Base-by-base conservation (phyloP, 495 filamentous ascomycete species). In the Penicillium arizonense region DNA sequence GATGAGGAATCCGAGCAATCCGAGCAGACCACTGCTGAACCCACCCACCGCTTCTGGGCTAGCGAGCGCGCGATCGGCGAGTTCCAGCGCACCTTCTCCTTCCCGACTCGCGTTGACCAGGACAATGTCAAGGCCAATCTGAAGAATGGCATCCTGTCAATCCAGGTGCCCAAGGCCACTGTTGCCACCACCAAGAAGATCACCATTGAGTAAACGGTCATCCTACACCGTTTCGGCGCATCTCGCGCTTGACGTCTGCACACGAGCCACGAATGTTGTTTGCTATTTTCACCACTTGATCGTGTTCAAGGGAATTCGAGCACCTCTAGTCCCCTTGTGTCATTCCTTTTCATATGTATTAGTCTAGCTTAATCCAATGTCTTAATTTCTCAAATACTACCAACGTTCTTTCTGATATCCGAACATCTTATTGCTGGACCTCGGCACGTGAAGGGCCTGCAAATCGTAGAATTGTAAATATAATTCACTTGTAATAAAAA, bases 51-150 rank as follows among this genome's bases (percentile, higher is more conserved):
- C 70, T 96, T 85, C 78, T 96, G 90, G 91, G 81, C 90, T 50
- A 80, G 77, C 44, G 93, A 97, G 79, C 89, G 93, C 68, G 84
- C 77, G 6, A 71, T 91, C 45, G 93, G 92, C 63, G 79, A 88
- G 56, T 98, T 97, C 82, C 78, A 82, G 46, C 85, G 92, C 60
- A 77, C 74, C 51, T 96, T 98, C 79, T 79, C 65, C 57, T 96
- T 98, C 82, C 86, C 91, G 0, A 67, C 62, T 20, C 79, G 81
- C 30, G 82, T 96, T 44, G 85, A 96, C 68, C 85, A 89, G 61
- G 88, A 97, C 38, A 69, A 57, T 10, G 92, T 96, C 59, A 85
- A 77, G 67, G 93, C 93, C 36, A 81, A 66, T 47, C 68, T 94
- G 62, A 87, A 89, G 74, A 83, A 94, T 62, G 90, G 90, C 28